Conservation (phyloP, 202 grass and related monocot species). For the Hordeum pubiflorum region DNA sequence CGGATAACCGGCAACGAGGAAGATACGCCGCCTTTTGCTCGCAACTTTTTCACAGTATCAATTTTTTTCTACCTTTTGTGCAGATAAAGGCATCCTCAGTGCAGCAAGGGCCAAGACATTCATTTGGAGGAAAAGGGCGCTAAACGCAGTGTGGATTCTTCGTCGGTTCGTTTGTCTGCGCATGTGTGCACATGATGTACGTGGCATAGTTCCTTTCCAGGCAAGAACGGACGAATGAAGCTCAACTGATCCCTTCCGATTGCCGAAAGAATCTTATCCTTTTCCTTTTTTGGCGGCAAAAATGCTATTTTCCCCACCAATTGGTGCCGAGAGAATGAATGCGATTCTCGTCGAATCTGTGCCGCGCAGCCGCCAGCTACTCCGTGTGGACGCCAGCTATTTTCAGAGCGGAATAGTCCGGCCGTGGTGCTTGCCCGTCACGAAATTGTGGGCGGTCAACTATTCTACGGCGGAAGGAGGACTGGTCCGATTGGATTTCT, state of each 20-base stretch:
- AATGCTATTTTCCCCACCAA: not conserved
- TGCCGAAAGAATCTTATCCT: conserved; percentile 1
- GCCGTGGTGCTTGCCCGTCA: not conserved
- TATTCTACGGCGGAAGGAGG: not conserved
- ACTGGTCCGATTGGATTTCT: not conserved
- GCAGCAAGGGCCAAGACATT: not conserved
- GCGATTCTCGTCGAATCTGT: not conserved
- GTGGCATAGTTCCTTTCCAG: not conserved
- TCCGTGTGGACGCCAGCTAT: not conserved
- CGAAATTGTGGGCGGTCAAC: conserved; percentile 21
- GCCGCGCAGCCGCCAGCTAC: conserved; percentile 18
- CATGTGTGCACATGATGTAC: not conserved
- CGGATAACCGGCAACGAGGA: not conserved
- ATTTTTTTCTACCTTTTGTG: not conserved
- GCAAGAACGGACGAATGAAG: conserved; percentile 9
- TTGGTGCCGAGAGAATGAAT: conserved; percentile 18
- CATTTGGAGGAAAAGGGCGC: not conserved
- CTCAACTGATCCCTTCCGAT: not conserved
- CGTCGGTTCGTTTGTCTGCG: not conserved
- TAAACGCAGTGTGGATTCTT: not conserved
- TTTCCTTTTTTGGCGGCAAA: not conserved
- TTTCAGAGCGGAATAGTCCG: not conserved
- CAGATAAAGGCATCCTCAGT: not conserved
- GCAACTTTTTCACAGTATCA: not conserved
- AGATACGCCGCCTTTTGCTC: not conserved